A percentile compares a stretch with the other conserved stretches of the same genome.
These are phyloP conservation scores for Byssochlamys sp. DNA, from an alignment of 2,329 filamentous ascomycete genomes.

Conservation along the genomic window DNA sequence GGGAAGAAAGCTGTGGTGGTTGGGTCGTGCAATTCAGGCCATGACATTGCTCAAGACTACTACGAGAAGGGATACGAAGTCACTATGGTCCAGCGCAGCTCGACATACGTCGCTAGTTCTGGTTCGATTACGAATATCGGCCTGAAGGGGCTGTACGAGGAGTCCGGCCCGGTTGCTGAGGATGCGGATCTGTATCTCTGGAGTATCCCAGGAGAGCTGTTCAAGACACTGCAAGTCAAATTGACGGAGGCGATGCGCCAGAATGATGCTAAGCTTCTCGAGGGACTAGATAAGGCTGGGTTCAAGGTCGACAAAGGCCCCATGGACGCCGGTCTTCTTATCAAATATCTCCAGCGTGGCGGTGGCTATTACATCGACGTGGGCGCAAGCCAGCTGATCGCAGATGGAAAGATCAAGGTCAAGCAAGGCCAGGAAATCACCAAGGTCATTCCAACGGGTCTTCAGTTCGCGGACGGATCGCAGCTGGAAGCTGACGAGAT, in stretches of 20 bases:
- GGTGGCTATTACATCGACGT: slow-evolving; percentile 65
- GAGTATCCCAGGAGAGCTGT: slow-evolving; percentile 48
- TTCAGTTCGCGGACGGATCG: slow-evolving; percentile 48
- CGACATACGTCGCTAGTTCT: slow-evolving; percentile 55
- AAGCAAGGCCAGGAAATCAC: slow-evolving; percentile 53
- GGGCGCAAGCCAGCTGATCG: slow-evolving; percentile 53
- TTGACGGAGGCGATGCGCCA: slow-evolving; percentile 30
- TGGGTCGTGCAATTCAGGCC: slow-evolving; percentile 59
- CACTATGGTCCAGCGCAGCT: slow-evolving; percentile 60
- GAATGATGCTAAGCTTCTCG: slow-evolving; percentile 27
- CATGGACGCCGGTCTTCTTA: slow-evolving; percentile 47
- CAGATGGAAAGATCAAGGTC: slow-evolving; percentile 55
- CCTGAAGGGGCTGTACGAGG: slow-evolving; percentile 43
- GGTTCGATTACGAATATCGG: slow-evolving; percentile 44
- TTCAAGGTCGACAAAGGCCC: slow-evolving; percentile 54
- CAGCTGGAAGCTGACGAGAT: slow-evolving; percentile 56
- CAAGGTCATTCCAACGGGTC: slow-evolving; percentile 41
- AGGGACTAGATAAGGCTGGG: slow-evolving; percentile 45
- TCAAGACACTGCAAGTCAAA: slow-evolving; percentile 50
- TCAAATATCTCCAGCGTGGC: slow-evolving; percentile 56
- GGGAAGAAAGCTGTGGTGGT: slow-evolving; percentile 56
- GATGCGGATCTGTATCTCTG: slow-evolving; percentile 56
- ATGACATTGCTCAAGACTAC: slow-evolving; percentile 61
- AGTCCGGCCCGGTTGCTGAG: slow-evolving; percentile 48
- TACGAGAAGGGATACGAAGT: slow-evolving; percentile 57